A percentile compares a stretch with the other conserved stretches of the same genome.
Evolutionary conservation across 306 rosid genomes (phyloP).

Genomic region (Quercus rubra): DNA sequence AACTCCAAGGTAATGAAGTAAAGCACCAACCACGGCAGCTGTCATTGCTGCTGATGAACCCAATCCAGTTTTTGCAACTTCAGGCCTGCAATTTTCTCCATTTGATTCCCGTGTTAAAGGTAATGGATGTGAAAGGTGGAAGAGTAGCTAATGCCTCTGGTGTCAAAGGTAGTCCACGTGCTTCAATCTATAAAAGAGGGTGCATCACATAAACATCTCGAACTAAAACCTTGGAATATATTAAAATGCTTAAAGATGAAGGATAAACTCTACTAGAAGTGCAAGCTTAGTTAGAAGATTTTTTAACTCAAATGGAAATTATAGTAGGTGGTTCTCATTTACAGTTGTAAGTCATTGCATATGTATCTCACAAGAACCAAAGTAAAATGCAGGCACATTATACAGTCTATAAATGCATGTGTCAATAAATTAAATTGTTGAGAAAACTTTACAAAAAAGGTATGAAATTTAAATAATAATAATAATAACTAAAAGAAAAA

Average conservation of each 20-base stretch:
- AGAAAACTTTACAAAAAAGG: not conserved
- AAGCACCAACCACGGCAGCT: slow-evolving; percentile 88
- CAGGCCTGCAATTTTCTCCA: slow-evolving; percentile 69
- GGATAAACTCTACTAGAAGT: not conserved
- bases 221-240: slow-evolving; percentile 11
- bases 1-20: slow-evolving; percentile 85
- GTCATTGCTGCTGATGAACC: slow-evolving; percentile 99
- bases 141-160: slow-evolving; percentile 79
- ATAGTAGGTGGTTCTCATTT: not conserved
- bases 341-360: not conserved
- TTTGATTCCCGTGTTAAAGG: slow-evolving; percentile 66
- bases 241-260: not conserved
- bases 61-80: slow-evolving; percentile 97
- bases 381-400: not conserved
- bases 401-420: not conserved
- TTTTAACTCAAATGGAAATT: not conserved
- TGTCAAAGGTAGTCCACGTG: slow-evolving; percentile 69
- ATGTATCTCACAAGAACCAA: not conserved
- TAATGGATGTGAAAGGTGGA: slow-evolving; percentile 80
- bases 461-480: not conserved
- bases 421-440: not conserved
- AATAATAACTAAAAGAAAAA: not conserved
- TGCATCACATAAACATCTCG: slow-evolving; percentile 16
- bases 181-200: slow-evolving; percentile 64
- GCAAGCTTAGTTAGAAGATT: not conserved